Percentiles rank a stretch among this genome's conserved stretches.
Evolutionary conservation across 345 rosid genomes (phyloP).

Genomic region (Dimocarpus longan): DNA sequence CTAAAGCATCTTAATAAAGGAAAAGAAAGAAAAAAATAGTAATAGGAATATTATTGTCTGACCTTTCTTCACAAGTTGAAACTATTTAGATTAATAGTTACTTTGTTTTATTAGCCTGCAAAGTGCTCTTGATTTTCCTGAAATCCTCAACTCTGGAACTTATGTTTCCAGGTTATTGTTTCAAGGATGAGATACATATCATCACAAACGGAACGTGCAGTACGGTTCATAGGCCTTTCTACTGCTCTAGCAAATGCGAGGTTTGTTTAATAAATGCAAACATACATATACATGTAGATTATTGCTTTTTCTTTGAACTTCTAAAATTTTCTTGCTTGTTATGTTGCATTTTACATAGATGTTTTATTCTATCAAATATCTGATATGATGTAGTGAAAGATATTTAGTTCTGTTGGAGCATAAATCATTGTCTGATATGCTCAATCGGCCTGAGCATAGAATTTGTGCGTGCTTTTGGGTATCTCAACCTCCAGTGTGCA

Average conservation of each 20-base stretch:
- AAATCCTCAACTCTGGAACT: slow-evolving; percentile 7
- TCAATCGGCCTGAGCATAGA: too few species aligned
- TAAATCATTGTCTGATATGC: too few species aligned
- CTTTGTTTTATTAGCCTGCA: not conserved
- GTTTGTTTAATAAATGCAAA: slow-evolving; percentile 38
- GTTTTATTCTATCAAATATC: slow-evolving; percentile 2
- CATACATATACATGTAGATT: not conserved
- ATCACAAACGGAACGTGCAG: slow-evolving; percentile 92
- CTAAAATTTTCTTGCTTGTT: slow-evolving; percentile 6
- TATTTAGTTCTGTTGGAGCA: too few species aligned
- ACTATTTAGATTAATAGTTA: too few species aligned
- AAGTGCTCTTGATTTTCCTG: slow-evolving; percentile 13
- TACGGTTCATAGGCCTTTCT: slow-evolving; percentile 94
- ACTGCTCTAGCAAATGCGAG: slow-evolving; percentile 98
- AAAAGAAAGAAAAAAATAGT: too few species aligned
- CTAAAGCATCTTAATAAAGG: too few species aligned
- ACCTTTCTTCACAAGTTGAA: too few species aligned
- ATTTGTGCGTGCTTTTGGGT: too few species aligned
- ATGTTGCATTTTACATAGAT: not conserved
- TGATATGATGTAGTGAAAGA: not conserved
- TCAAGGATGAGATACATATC: slow-evolving; percentile 99
- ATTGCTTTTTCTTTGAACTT: slow-evolving; percentile 8
- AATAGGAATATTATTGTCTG: too few species aligned
- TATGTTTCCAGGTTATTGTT: slow-evolving; percentile 77
- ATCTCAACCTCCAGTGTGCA: too few species aligned